phyloP scores from a whole-genome alignment of 202 grass and related monocot species.

The Schoenoplectus triqueter region DNA sequence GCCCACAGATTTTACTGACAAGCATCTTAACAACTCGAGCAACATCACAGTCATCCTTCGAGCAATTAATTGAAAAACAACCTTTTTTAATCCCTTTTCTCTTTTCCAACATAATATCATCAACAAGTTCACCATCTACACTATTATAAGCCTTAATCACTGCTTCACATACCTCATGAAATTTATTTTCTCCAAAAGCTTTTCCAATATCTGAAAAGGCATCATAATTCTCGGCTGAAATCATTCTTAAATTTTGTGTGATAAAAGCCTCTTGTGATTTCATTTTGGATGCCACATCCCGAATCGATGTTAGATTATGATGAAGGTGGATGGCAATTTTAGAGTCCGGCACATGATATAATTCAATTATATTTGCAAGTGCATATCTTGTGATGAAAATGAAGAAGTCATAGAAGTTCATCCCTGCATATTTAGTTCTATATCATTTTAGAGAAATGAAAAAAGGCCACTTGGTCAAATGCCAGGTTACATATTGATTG shows the following conservation, averaged over 20 bases:
- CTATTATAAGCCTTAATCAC: conserved; percentile 53
- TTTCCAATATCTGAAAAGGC: conserved; percentile 72
- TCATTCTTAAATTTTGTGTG: conserved; percentile 54
- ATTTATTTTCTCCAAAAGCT: conserved; percentile 66
- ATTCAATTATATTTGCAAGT: conserved; percentile 64
- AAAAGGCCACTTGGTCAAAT: neutral
- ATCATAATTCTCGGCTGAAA: conserved; percentile 64
- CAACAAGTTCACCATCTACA: conserved; percentile 35
- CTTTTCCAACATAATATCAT: conserved; percentile 4
- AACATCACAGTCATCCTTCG: conserved; percentile 47
- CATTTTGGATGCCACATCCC: conserved; percentile 70
- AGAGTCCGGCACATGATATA: conserved; percentile 54
- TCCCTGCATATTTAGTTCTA: conserved; percentile 58
- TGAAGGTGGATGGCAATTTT: conserved; percentile 48
- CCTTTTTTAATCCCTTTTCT: conserved; percentile 37
- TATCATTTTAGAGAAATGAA: conserved; percentile 39
- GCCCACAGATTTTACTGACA: conserved; percentile 46
- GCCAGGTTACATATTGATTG: neutral
- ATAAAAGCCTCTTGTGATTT: conserved; percentile 60
- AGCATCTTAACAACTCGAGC: conserved; percentile 47
- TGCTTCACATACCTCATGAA: conserved; percentile 57
- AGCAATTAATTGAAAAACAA: conserved; percentile 54
- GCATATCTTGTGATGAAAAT: conserved; percentile 73
- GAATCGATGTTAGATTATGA: conserved; percentile 66
- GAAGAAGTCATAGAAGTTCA: conserved; percentile 98